Percentiles rank a stretch among this genome's conserved stretches.
These are phyloP conservation scores for Melampsora abietis-canadensis DNA, from an alignment of 1,284 basidiomycete species.

Conservation along the genomic window DNA sequence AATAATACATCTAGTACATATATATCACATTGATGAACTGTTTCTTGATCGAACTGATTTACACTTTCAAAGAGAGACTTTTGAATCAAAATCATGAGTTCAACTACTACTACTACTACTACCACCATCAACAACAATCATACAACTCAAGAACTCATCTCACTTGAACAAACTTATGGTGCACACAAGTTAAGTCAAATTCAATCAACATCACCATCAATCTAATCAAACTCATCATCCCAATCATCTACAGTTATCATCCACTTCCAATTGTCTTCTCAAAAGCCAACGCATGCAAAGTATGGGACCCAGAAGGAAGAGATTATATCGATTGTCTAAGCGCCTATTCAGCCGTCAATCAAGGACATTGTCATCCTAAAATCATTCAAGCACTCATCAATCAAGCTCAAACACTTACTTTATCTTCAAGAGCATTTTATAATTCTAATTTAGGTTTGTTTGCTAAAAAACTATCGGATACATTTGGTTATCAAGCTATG, in stretches of 20 bases:
- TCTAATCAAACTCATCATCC: too few species aligned
- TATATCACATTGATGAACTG: too few species aligned
- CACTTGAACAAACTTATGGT: conserved; percentile 74
- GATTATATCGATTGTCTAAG: conserved; percentile 71
- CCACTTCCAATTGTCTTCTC: conserved; percentile 94
- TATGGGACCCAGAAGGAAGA: conserved; percentile 81
- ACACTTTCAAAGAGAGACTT: too few species aligned
- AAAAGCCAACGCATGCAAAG: conserved; percentile 79
- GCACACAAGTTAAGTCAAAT: conserved; percentile 72
- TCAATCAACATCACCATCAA: neutral
- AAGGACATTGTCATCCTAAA: conserved; percentile 92
- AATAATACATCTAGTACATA: too few species aligned
- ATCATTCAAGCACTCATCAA: conserved; percentile 76
- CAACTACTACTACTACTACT: too few species aligned
- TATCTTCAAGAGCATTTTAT: conserved; percentile 95
- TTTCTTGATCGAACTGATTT: too few species aligned
- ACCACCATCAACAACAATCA: too few species aligned
- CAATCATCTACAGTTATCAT: conserved; percentile 71
- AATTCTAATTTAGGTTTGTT: conserved; percentile 86
- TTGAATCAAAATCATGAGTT: too few species aligned
- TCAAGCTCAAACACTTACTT: conserved; percentile 84
- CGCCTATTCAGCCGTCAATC: conserved; percentile 80
- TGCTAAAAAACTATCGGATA: conserved; percentile 75
- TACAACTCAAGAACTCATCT: conserved; percentile 65
- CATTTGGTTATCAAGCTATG: conserved; percentile 89